These are phyloP conservation scores for Trichopus zeylanicus DNA, from an alignment of 116 monocot species.

Conservation along the genomic window DNA sequence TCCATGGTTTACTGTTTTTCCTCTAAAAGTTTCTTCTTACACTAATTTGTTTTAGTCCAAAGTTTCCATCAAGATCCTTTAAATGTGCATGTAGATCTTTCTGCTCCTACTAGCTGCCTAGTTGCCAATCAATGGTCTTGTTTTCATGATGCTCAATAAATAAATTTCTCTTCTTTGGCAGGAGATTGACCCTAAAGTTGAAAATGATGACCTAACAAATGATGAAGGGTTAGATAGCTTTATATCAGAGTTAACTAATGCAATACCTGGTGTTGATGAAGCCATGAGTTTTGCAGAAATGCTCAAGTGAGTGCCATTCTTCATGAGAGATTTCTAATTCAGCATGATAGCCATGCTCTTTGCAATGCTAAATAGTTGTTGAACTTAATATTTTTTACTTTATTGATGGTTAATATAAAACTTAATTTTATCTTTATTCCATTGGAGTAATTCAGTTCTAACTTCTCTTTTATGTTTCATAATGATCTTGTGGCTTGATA, in stretches of 20 bases:
- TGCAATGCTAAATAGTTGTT: background rate
- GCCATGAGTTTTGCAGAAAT: conserved; percentile 99
- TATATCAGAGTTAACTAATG: conserved; percentile 81
- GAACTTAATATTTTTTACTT: background rate
- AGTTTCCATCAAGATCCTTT: too few species aligned
- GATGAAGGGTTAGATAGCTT: conserved; percentile 74
- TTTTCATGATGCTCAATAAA: too few species aligned
- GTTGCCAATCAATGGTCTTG: too few species aligned
- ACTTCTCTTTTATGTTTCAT: too few species aligned
- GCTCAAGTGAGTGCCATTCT: conserved; percentile 56
- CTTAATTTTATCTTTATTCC: too few species aligned
- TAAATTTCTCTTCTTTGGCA: conserved; percentile 21
- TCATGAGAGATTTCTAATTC: background rate
- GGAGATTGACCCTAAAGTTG: conserved; percentile 96
- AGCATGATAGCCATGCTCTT: background rate
- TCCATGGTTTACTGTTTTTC: too few species aligned
- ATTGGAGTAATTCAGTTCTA: too few species aligned
- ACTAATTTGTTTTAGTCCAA: too few species aligned
- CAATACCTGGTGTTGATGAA: conserved; percentile 96
- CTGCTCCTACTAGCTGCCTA: too few species aligned
- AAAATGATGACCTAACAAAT: conserved; percentile 68
- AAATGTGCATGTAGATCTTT: too few species aligned
- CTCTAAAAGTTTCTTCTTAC: too few species aligned
- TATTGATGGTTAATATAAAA: background rate
- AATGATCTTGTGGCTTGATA: too few species aligned